A percentile compares a stretch with the other conserved stretches of the same genome.
phyloP scores from a whole-genome alignment of 345 rosid species.

The Arabis hirsuta region DNA sequence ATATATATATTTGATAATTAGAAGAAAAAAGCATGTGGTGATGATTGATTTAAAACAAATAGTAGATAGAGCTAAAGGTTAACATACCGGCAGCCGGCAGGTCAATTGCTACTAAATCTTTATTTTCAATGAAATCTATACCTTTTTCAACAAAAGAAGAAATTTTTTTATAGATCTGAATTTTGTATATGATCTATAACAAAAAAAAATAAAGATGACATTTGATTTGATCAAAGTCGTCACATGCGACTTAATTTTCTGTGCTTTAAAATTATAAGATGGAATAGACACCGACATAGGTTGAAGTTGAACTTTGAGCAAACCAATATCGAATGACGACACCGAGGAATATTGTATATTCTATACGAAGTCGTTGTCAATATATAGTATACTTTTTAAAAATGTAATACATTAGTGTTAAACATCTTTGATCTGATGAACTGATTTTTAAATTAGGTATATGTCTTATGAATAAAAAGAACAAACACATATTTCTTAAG shows the following conservation, averaged over 20 bases:
- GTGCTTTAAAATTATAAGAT: slow-evolving; percentile 4
- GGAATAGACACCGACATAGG: slow-evolving; percentile 32
- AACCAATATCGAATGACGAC: slow-evolving; percentile 7
- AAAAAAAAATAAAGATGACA: background rate
- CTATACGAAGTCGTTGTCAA: slow-evolving; percentile 5
- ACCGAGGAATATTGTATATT: slow-evolving; percentile 1
- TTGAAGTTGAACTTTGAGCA: slow-evolving; percentile 17
- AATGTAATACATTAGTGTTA: background rate
- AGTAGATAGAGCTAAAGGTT: background rate
- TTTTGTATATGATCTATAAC: background rate
- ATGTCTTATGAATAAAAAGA: too few species aligned
- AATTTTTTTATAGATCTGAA: background rate
- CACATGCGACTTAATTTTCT: slow-evolving; percentile 35
- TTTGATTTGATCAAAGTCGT: slow-evolving; percentile 16
- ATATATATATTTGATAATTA: background rate
- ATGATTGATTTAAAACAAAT: slow-evolving; percentile 10
- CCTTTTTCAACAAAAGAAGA: background rate
- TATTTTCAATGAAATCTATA: background rate
- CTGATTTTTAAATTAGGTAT: background rate
- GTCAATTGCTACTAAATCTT: background rate
- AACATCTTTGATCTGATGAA: background rate
- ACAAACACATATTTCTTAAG: background rate
- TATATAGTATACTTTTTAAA: background rate
- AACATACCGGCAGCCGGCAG: background rate
- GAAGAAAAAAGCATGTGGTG: background rate